Base-by-base conservation (phyloP, 176 grass and related monocot genomes). In the Saccharum officinarum region DNA sequence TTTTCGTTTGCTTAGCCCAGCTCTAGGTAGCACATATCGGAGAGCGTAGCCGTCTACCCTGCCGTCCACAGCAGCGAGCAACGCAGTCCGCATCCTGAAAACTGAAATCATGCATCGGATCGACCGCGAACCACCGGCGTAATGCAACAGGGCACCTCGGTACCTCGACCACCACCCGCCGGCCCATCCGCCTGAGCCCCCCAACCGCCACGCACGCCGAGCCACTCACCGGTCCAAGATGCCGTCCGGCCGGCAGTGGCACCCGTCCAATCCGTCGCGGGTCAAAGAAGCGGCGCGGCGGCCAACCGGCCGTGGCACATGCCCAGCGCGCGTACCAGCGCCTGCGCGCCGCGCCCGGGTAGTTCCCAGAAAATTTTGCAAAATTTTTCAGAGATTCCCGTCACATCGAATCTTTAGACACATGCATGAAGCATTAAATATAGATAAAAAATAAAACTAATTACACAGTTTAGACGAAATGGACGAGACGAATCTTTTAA, bases 291-390 rank as follows among this genome's bases (percentile, higher is more conserved):
- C n/a, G 3, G 40, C 77, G 41, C 69, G 41, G 40, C 28, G 41
- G 28, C 70, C 57, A 64, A 80, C 77, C 84, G 11, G 62, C 72
- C 59, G 82, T 8, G 59, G 50, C 60, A 74, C 82, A 84, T 50
- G 82, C 70, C 57, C 39, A 15, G 20, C 37, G n/a, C n/a, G 57
- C 6, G 52, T 70, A 82, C 80, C 46, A 1, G 46, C 4, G 3
- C 57, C 70, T 45, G 80, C 67, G 60, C 77, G 38, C 55, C 37
- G 34, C 14, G 23, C 37, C 55, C 69, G 39, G 39, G n/a, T n/a
- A n/a, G n/a, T n/a, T n/a, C n/a, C n/a, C n/a, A n/a, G n/a, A n/a
- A n/a, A n/a, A n/a, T n/a, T n/a, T n/a, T n/a, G n/a, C n/a, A n/a
- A n/a, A n/a, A n/a, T n/a, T n/a, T n/a, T n/a, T n/a, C n/a, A n/a